Conservation (phyloP, 2,329 filamentous ascomycete species). For the Leptographium wingfieldii region DNA sequence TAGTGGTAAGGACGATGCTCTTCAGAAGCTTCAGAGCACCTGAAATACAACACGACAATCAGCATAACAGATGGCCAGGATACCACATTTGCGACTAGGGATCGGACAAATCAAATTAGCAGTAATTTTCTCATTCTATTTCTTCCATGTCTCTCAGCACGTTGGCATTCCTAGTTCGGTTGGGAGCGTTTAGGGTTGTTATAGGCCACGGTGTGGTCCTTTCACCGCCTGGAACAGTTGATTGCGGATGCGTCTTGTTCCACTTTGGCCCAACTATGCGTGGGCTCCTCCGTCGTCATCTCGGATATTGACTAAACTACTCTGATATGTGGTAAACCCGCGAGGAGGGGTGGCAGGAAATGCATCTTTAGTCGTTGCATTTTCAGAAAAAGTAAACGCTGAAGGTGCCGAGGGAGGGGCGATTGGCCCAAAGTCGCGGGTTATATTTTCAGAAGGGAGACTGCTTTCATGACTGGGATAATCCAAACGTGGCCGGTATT, state of each 20-base stretch:
- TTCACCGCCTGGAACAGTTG: too few relatives aligned
- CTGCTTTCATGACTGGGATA: neutral
- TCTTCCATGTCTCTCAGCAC: neutral
- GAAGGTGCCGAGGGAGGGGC: neutral
- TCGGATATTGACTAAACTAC: neutral
- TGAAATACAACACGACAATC: neutral
- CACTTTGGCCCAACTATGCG: neutral
- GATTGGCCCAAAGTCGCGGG: conserved; percentile 1
- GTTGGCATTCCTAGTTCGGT: too few relatives aligned
- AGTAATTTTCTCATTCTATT: neutral
- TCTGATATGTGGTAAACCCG: neutral
- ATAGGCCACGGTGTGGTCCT: neutral
- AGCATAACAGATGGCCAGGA: neutral
- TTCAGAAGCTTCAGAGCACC: neutral
- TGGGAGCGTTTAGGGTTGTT: neutral
- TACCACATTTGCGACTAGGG: neutral
- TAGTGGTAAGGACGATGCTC: neutral
- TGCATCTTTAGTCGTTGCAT: neutral
- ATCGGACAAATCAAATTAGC: neutral
- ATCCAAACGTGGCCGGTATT: neutral
- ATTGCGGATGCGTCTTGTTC: neutral
- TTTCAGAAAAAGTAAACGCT: neutral
- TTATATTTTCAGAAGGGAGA: too few relatives aligned
- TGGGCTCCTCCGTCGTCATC: neutral
- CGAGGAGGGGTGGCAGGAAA: neutral